Conservation (phyloP, 148 eudicot species). For the Arctostaphylos glauca region DNA sequence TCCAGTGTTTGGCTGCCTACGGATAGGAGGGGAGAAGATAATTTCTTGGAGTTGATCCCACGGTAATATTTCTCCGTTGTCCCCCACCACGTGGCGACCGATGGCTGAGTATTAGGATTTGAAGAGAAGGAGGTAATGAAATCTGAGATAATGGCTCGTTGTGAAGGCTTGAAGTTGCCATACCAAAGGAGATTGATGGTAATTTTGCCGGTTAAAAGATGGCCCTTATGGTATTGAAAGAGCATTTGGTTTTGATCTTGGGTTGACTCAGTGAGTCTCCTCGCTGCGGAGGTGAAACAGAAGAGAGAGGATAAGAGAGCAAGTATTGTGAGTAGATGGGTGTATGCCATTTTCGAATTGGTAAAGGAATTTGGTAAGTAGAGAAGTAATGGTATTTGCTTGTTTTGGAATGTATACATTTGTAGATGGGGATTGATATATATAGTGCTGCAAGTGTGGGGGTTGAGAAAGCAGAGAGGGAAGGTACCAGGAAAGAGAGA, state of each 20-base stretch:
- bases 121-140: conserved; percentile 34
- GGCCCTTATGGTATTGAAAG: conserved; percentile 30
- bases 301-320: background rate
- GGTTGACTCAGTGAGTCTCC: background rate
- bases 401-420: too few species aligned
- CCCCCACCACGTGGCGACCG: conserved; percentile 35
- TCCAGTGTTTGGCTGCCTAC: background rate
- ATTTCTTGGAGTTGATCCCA: too few species aligned
- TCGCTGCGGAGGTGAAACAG: background rate
- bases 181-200: conserved; percentile 49
- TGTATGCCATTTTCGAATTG: too few species aligned
- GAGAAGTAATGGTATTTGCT: too few species aligned
- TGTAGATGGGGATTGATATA: background rate
- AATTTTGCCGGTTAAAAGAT: conserved; percentile 31
- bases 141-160: conserved; percentile 37
- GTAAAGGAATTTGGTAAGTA: too few species aligned
- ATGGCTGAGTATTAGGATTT: conserved; percentile 14
- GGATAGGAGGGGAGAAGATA: background rate
- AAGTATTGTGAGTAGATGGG: too few species aligned
- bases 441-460: too few species aligned
- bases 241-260: background rate
- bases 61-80: conserved; percentile 22
- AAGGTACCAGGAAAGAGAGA: background rate
- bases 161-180: conserved; percentile 39
- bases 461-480: background rate